Evolutionary conservation across 257 asterid species (phyloP).

Genomic region (Solanum arcanum): DNA sequence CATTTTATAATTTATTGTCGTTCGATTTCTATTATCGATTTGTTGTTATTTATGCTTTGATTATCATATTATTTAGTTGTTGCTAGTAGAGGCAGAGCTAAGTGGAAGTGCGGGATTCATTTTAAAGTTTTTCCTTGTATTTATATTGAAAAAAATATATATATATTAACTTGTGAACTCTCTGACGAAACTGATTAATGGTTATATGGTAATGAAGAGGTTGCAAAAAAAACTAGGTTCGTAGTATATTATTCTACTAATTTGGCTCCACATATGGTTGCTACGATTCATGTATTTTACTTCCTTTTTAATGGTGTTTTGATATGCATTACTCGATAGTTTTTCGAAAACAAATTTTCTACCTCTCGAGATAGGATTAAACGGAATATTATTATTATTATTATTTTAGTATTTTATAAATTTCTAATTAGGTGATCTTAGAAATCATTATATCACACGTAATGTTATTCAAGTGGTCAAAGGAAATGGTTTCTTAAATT

Average conservation of each 20-base stretch:
- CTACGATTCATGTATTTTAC: background rate
- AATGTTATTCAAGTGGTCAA: background rate
- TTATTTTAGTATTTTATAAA: background rate
- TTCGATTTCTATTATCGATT: background rate
- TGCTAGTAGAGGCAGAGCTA: background rate
- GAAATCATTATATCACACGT: background rate
- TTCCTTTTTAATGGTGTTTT: background rate
- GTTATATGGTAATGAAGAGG: background rate
- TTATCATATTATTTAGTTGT: background rate
- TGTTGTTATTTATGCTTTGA: background rate
- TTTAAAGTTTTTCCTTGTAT: no score
- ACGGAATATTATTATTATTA: background rate
- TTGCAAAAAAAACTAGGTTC: background rate
- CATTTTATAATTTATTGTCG: rapidly evolving
- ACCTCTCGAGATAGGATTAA: background rate
- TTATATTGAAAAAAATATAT: no score
- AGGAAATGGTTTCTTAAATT: background rate
- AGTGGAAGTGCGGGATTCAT: rapidly evolving
- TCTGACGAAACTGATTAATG: no score
- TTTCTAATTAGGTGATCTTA: background rate
- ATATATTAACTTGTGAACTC: no score
- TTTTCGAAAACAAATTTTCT: no score
- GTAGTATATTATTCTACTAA: background rate
- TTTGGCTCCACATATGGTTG: background rate
- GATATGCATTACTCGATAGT: no score